phyloP scores from a whole-genome alignment of 352 stramenopile genomes.

The Phytophthora crassamura region DNA sequence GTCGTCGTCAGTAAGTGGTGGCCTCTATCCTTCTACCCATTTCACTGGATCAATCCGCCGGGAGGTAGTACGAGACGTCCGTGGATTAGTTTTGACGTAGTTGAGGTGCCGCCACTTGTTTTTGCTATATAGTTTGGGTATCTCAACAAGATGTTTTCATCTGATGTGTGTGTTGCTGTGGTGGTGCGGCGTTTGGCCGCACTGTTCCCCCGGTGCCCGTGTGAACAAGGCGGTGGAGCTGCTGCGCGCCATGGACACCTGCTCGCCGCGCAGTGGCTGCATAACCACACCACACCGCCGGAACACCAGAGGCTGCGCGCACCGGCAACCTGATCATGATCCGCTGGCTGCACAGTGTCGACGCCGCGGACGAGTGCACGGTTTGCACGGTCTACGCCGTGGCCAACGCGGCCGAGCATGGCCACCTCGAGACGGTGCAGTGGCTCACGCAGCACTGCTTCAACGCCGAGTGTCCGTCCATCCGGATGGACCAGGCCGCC shows the following conservation, averaged over 20 bases:
- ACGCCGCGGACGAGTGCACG: slow-evolving; percentile 32
- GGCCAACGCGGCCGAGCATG: too few relatives aligned
- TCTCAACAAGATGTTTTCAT: too few relatives aligned
- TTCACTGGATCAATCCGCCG: too few relatives aligned
- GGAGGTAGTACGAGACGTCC: too few relatives aligned
- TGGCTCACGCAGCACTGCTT: slow-evolving; percentile 46
- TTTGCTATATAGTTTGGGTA: too few relatives aligned
- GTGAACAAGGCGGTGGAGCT: slow-evolving; percentile 46
- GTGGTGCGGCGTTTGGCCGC: slow-evolving; percentile 34
- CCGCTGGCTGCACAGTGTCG: slow-evolving; percentile 43
- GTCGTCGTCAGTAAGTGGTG: too few relatives aligned
- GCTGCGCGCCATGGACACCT: slow-evolving; percentile 45
- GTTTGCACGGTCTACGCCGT: slow-evolving; percentile 40
- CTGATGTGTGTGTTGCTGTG: too few relatives aligned
- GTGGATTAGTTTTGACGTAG: too few relatives aligned
- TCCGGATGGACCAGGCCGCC: slow-evolving; percentile 47
- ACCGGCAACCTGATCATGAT: slow-evolving; percentile 50
- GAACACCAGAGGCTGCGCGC: slow-evolving; percentile 41
- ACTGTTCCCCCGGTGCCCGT: slow-evolving; percentile 20
- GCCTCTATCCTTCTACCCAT: too few relatives aligned
- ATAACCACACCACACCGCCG: slow-evolving; percentile 33
- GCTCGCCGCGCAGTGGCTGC: slow-evolving; percentile 44
- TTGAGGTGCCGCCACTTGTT: too few relatives aligned
- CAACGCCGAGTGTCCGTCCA: slow-evolving; percentile 31
- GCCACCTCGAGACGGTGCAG: slow-evolving; percentile 46